Base-by-base conservation (phyloP, 2,329 filamentous ascomycete species). In the Periconia macrospinosa region DNA sequence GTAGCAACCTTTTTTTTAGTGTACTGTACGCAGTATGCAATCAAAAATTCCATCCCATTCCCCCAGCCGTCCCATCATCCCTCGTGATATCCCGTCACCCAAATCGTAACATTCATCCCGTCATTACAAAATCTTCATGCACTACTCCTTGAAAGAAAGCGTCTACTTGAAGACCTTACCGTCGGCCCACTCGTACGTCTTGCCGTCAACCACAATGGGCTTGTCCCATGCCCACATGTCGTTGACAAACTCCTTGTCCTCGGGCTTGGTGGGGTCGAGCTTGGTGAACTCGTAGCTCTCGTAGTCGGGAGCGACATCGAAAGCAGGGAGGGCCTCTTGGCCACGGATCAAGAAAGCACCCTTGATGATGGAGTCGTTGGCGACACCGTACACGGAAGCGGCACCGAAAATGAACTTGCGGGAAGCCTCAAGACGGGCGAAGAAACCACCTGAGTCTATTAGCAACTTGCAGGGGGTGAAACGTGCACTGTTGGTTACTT, bases 91-190 rank as follows among this genome's bases (percentile, higher is more conserved):
- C 47, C 58, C 61, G 59, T 68, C 54, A 62, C 66, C 23, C 60
- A 64, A 61, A 47, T 69, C 65, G 57, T 69, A 67, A 69, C 55
- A 62, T 57, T 70, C 67, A 67, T 70, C 65, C 66, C 63, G 62
- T 69, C 66, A 60, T 69, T 64, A 70, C 54, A 60, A 52, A 56
- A 49, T 41, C 54, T 58, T 58, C 48, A 47, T 48, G 45, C 53
- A 54, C 33, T 13, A 14, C 51, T 54, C 45, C 45, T 14, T 43
- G 37, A 46, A 47, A 50, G 54, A 70, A 58, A 53, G 33, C 55
- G 37, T 82, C 85, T 96, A 97, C 86, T 97, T 97, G 90, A 97
- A 97, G 77, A 97, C 92, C 87, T 97, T 97, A 76, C 94, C 94
- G 72, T 91, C 88, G 73, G 89, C 89, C 82, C 89, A 91, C 76